Conservation (phyloP, 2,329 filamentous ascomycete species). For the Paecilomyces dactylethromorphus region DNA sequence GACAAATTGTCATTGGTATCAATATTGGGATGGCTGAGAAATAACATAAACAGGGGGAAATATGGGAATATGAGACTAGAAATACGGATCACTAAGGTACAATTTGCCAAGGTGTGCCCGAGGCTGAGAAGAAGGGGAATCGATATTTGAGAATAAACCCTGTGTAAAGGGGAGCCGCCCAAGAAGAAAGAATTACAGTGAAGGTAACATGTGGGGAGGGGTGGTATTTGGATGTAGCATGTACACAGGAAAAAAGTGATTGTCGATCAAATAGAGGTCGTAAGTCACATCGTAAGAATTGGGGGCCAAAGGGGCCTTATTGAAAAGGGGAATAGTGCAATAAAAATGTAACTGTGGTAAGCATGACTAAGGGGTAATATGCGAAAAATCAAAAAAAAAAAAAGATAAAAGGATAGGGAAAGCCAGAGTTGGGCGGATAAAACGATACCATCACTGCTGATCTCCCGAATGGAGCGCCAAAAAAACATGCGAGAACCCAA, state of each 20-base stretch:
- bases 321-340: neutral
- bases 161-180: conserved; percentile 5
- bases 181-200: conserved; percentile 9
- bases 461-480: neutral
- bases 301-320: too few species aligned
- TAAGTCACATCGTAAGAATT: conserved; percentile 8
- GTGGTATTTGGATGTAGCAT: conserved; percentile 6
- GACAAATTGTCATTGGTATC: neutral
- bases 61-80: conserved; percentile 12
- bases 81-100: conserved; percentile 5
- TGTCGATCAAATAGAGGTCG: conserved; percentile 1
- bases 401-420: neutral
- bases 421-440: neutral
- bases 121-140: conserved; percentile 5
- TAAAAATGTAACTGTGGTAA: neutral
- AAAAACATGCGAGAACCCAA: neutral
- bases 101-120: neutral
- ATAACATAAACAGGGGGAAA: conserved; percentile 1
- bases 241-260: conserved; percentile 6
- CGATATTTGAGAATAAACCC: conserved; percentile 4
- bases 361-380: neutral
- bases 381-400: neutral
- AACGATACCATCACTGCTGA: neutral
- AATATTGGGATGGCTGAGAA: neutral
- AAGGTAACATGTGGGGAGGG: conserved; percentile 7